Evolutionary conservation across 75 land plant genomes (phyloP).

Genomic region (Gnetum montanum): DNA sequence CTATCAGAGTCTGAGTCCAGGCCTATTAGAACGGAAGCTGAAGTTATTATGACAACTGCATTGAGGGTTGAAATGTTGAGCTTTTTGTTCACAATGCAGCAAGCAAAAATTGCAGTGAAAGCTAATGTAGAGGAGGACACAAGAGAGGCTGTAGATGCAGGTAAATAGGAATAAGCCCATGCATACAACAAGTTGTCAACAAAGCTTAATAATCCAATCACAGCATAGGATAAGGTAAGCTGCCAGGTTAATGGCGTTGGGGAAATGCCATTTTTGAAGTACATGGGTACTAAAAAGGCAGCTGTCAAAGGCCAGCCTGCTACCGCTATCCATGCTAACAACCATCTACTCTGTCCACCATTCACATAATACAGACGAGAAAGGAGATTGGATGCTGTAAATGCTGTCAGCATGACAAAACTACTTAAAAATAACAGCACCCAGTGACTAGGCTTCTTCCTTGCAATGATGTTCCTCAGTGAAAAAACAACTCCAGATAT

Average conservation of each 20-base stretch:
- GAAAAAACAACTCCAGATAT: no score
- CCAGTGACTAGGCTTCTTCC: conserved; percentile 46
- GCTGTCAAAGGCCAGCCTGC: conserved; percentile 81
- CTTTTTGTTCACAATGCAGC: conserved; percentile 49
- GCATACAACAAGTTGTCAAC: conserved; percentile 83
- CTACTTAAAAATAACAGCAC: conserved; percentile 38
- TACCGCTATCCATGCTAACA: conserved; percentile 74
- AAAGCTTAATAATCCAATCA: conserved; percentile 68
- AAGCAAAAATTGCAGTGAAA: conserved; percentile 73
- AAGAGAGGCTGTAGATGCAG: conserved; percentile 75
- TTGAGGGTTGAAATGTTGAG: conserved; percentile 50
- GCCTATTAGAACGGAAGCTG: conserved; percentile 51
- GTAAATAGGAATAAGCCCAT: conserved; percentile 75
- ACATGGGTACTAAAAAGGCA: conserved; percentile 33
- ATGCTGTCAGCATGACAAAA: conserved; percentile 56
- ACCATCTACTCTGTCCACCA: conserved; percentile 75
- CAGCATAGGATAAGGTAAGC: conserved; percentile 41
- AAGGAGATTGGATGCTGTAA: conserved; percentile 72
- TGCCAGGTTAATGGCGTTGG: conserved; percentile 49
- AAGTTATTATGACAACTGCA: conserved; percentile 62
- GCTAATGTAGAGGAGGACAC: conserved; percentile 53
- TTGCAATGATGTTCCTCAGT: conserved; percentile 28
- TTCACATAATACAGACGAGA: conserved; percentile 61
- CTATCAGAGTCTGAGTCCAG: conserved; percentile 66
- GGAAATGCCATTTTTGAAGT: conserved; percentile 13